Evolutionary conservation across 345 rosid genomes (phyloP).

Genomic region (Hypericum perforatum): DNA sequence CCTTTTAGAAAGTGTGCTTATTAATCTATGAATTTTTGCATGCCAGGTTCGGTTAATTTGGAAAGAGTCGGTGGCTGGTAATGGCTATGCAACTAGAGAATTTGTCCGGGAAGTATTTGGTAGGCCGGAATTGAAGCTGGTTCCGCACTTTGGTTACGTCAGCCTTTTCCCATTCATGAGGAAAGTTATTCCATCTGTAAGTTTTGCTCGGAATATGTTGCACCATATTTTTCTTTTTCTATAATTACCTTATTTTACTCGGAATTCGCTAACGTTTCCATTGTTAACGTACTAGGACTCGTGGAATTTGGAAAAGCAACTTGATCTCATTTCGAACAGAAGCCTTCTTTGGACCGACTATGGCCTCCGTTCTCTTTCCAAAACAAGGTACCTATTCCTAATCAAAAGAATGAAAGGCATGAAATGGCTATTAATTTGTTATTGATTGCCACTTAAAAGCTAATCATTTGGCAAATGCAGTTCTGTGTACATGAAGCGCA

Average conservation of each 20-base stretch:
- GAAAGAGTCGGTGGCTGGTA: conserved; percentile 46
- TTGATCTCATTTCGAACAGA: conserved; percentile 66
- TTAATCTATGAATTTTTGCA: conserved; percentile 10
- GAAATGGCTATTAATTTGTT: background rate
- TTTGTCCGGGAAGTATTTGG: conserved; percentile 69
- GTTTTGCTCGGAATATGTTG: conserved; percentile 17
- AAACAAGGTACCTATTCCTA: conserved; percentile 46
- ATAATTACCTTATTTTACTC: too few species aligned
- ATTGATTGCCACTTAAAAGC: conserved; percentile 1
- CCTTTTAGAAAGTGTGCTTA: background rate
- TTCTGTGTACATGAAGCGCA: conserved; percentile 82
- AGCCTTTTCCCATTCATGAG: conserved; percentile 91
- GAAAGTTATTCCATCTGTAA: conserved; percentile 78
- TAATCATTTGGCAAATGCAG: conserved; percentile 26
- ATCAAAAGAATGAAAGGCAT: background rate
- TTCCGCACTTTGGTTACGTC: conserved; percentile 87
- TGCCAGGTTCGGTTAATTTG: conserved; percentile 65
- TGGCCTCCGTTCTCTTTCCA: conserved; percentile 91
- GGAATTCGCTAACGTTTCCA: too few species aligned
- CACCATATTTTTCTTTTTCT: background rate
- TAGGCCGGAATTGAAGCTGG: conserved; percentile 56
- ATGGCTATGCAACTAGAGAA: conserved; percentile 39
- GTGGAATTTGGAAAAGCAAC: conserved; percentile 72
- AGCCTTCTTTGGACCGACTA: conserved; percentile 70
- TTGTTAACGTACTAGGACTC: conserved; percentile 40